These are phyloP conservation scores for Cutaneotrichosporon dermatis DNA, from an alignment of 1,284 basidiomycete genomes.

Conservation along the genomic window DNA sequence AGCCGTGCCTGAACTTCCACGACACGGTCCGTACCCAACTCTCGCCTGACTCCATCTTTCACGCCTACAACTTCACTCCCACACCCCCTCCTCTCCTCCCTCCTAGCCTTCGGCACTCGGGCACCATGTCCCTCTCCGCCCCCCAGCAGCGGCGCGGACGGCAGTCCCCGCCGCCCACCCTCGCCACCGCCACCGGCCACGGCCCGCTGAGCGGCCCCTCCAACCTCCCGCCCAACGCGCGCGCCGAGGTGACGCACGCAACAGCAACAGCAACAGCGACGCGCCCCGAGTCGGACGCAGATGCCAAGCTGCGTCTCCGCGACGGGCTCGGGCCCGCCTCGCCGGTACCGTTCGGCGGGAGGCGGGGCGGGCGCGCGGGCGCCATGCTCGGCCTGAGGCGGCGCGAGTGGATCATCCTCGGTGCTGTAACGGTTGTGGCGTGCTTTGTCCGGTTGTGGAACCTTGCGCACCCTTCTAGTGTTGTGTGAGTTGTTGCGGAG, in stretches of 20 bases:
- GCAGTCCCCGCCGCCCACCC: not conserved
- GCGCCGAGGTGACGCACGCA: not conserved
- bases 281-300: slow-evolving; percentile 17
- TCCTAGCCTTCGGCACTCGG: too few species aligned
- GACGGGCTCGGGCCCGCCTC: not conserved
- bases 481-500: slow-evolving; percentile 64
- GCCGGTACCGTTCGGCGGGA: slow-evolving; percentile 28
- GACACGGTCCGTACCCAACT: not conserved
- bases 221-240: not conserved
- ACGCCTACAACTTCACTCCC: not conserved
- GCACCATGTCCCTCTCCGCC: slow-evolving; percentile 12
- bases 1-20: slow-evolving; percentile 1
- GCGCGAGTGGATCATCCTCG: slow-evolving; percentile 42
- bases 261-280: not conserved
- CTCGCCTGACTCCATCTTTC: not conserved
- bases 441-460: slow-evolving; percentile 69
- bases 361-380: slow-evolving; percentile 19
- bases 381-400: slow-evolving; percentile 28
- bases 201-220: slow-evolving; percentile 5
- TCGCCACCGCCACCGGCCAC: not conserved
- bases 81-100: too few species aligned
- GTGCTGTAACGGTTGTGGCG: slow-evolving; percentile 53
- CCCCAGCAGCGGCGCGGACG: slow-evolving; percentile 11
- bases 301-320: slow-evolving; percentile 15
- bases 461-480: slow-evolving; percentile 73